Conservation (phyloP, 2,329 filamentous ascomycete genomes). For the Calonectria pteridis region DNA sequence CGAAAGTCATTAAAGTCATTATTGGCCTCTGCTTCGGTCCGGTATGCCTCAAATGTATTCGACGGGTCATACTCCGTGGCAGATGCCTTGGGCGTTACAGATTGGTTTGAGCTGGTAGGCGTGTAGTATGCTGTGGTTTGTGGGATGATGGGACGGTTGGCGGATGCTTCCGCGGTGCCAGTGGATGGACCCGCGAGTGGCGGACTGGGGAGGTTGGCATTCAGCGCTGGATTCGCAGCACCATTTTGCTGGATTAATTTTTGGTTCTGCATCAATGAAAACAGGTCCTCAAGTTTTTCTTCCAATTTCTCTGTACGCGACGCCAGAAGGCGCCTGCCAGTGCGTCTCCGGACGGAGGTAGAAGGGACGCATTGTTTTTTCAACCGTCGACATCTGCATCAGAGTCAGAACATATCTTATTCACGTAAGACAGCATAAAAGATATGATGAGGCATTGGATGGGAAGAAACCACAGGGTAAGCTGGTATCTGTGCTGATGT, state of each 20-base stretch:
- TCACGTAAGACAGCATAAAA: background rate
- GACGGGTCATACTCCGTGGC: background rate
- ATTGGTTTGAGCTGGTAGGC: background rate
- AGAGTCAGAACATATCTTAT: background rate
- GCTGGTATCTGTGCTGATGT: background rate
- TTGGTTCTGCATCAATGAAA: background rate
- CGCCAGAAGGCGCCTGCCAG: background rate
- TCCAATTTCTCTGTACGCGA: background rate
- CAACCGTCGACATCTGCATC: background rate
- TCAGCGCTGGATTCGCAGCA: background rate
- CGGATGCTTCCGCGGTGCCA: background rate
- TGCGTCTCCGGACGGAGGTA: background rate
- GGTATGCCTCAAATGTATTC: background rate
- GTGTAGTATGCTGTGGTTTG: background rate
- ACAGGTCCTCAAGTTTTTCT: background rate
- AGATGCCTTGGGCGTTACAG: background rate
- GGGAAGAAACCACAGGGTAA: background rate
- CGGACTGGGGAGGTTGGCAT: background rate
- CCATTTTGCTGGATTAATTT: background rate
- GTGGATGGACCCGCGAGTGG: background rate
- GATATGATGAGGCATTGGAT: background rate
- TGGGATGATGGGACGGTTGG: background rate
- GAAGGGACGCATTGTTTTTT: background rate
- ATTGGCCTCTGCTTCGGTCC: background rate
- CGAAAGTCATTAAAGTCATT: background rate